These are phyloP conservation scores for Echinochloa phyllopogon DNA, from an alignment of 176 grass and related monocot genomes.

Conservation along the genomic window DNA sequence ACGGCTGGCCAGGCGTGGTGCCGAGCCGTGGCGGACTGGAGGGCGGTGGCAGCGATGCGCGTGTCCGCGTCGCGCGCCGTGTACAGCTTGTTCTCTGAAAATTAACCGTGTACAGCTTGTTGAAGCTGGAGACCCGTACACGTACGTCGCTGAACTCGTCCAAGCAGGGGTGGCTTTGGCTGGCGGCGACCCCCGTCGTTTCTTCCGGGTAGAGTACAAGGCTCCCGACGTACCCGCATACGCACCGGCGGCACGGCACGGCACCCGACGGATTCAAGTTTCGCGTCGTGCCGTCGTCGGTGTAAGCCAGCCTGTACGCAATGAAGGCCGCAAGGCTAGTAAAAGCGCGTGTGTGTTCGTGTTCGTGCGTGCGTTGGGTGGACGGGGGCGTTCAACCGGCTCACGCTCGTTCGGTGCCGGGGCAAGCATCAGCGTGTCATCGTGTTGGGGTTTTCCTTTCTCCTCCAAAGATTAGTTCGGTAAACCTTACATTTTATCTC, in stretches of 20 bases:
- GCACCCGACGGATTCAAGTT: background rate
- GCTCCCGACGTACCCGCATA: background rate
- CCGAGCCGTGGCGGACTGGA: background rate
- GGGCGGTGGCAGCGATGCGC: background rate
- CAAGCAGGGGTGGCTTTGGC: background rate
- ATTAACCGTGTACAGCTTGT: background rate
- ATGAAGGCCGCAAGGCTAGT: background rate
- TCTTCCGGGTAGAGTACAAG: background rate
- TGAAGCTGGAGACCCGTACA: background rate
- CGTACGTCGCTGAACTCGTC: background rate
- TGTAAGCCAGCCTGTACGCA: background rate
- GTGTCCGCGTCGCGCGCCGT: background rate
- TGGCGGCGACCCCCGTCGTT: background rate
- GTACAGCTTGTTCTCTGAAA: conserved; percentile 8
- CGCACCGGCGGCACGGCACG: background rate
- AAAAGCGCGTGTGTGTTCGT: background rate
- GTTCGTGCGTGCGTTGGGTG: background rate
- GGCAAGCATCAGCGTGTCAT: background rate
- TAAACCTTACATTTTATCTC: too few relatives aligned
- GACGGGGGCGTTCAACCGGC: background rate
- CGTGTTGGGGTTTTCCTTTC: background rate
- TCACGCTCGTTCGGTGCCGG: conserved; percentile 2
- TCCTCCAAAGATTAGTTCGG: background rate
- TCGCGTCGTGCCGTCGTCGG: background rate
- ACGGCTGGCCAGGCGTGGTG: background rate